A percentile compares a stretch with the other conserved stretches of the same genome.
phyloP scores from a whole-genome alignment of 345 rosid genomes.

The Bruguiera gymnorhiza region DNA sequence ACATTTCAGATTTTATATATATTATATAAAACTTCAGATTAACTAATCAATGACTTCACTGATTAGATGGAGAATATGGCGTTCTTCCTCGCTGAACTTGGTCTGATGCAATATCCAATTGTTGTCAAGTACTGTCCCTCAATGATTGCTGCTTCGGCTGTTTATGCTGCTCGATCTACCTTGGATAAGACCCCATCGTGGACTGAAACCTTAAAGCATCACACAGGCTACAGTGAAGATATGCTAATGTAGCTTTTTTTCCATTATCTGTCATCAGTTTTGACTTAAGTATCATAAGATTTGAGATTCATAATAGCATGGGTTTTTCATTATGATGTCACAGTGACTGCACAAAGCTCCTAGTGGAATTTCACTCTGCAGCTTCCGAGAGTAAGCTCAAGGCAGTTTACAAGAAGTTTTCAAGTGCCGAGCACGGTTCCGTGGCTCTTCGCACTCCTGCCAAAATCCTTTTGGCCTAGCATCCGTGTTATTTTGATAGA shows the following conservation, averaged over 20 bases:
- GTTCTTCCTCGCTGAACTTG: slow-evolving; percentile 70
- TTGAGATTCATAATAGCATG: not conserved
- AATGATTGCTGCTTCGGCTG: slow-evolving; percentile 80
- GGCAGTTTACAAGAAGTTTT: slow-evolving; percentile 61
- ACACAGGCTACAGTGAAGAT: slow-evolving; percentile 66
- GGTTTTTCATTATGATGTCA: slow-evolving; percentile 2
- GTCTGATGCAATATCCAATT: slow-evolving; percentile 60
- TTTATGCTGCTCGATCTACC: slow-evolving; percentile 82
- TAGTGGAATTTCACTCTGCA: slow-evolving; percentile 48
- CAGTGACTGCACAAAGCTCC: slow-evolving; percentile 70
- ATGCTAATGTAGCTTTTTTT: slow-evolving; percentile 44
- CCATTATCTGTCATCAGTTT: not conserved
- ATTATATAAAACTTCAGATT: not conserved
- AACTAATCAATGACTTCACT: not conserved
- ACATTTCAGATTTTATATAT: not conserved
- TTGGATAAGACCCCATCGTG: slow-evolving; percentile 59
- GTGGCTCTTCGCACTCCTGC: slow-evolving; percentile 69
- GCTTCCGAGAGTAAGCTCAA: slow-evolving; percentile 63
- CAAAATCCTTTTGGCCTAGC: slow-evolving; percentile 25
- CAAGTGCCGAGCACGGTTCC: slow-evolving; percentile 44
- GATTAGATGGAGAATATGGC: slow-evolving; percentile 71
- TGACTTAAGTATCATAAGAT: not conserved
- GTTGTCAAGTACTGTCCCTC: slow-evolving; percentile 48
- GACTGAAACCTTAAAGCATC: slow-evolving; percentile 65
- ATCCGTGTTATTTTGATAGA: too few species aligned